These are phyloP conservation scores for Neonectria ditissima DNA, from an alignment of 2,329 filamentous ascomycete species.

Conservation along the genomic window DNA sequence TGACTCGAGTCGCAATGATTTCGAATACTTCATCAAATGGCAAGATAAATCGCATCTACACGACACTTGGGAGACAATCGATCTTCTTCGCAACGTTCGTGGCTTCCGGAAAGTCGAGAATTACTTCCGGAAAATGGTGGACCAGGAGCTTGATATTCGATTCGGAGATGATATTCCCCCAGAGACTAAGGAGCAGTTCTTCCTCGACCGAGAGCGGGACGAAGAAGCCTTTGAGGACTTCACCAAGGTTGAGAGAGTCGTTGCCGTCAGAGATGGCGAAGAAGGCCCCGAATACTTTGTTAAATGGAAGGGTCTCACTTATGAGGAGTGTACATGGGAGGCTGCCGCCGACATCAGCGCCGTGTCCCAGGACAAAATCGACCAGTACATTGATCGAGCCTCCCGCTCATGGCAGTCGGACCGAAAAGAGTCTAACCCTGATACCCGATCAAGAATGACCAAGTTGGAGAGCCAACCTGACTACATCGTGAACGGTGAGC, in stretches of 20 bases:
- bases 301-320: slow-evolving; percentile 96
- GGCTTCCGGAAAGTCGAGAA: slow-evolving; percentile 93
- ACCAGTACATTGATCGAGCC: slow-evolving; percentile 87
- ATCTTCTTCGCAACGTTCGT: slow-evolving; percentile 79
- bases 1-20: slow-evolving; percentile 77
- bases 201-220: slow-evolving; percentile 92
- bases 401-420: slow-evolving; percentile 85
- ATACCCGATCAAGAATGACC: slow-evolving; percentile 79
- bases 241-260: slow-evolving; percentile 92
- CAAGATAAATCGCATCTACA: slow-evolving; percentile 95
- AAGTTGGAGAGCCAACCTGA: slow-evolving; percentile 84
- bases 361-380: slow-evolving; percentile 88
- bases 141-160: slow-evolving; percentile 81
- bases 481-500: slow-evolving; percentile 85
- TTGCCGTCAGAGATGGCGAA: slow-evolving; percentile 83
- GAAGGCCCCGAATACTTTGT: slow-evolving; percentile 89
- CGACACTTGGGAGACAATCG: slow-evolving; percentile 91
- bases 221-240: slow-evolving; percentile 90
- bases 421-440: slow-evolving; percentile 78
- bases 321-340: slow-evolving; percentile 97
- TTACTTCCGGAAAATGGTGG: slow-evolving; percentile 87
- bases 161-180: slow-evolving; percentile 81
- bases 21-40: slow-evolving; percentile 97
- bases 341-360: slow-evolving; percentile 77
- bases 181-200: slow-evolving; percentile 92